Evolutionary conservation across 176 grass and related monocot genomes (phyloP).

Genomic region (Juncus inflexus): DNA sequence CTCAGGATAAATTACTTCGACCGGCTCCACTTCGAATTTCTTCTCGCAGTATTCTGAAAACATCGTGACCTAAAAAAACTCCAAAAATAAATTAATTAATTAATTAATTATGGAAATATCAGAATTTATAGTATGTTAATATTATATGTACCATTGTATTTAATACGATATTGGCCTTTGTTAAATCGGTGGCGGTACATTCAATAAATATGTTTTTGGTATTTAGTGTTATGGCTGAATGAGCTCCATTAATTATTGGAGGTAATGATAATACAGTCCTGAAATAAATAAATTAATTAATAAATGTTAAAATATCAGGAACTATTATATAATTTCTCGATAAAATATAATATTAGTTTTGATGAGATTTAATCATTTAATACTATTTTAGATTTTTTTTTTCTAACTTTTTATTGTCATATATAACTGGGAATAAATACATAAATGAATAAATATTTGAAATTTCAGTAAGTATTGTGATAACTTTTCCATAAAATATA

Average conservation of each 20-base stretch:
- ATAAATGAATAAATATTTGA: background rate
- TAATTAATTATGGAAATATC: background rate
- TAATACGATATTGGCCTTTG: conserved; percentile 95
- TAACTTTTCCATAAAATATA: conserved; percentile 10
- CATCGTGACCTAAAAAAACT: conserved; percentile 75
- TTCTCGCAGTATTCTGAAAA: conserved; percentile 83
- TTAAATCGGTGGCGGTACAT: conserved; percentile 94
- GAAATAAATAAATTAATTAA: conserved; percentile 29
- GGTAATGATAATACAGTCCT: conserved; percentile 86
- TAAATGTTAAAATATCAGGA: conserved; percentile 10
- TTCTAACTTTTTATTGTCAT: conserved; percentile 78
- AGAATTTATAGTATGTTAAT: conserved; percentile 14
- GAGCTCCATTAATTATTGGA: conserved; percentile 90
- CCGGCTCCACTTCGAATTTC: conserved; percentile 93
- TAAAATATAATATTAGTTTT: conserved; percentile 3
- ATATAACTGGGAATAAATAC: conserved; percentile 72
- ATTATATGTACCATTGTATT: conserved; percentile 76
- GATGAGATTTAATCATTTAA: background rate
- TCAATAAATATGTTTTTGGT: conserved; percentile 93
- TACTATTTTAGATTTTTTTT: background rate
- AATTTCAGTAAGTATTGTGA: conserved; percentile 18
- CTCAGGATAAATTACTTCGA: conserved; percentile 68
- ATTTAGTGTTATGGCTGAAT: conserved; percentile 80
- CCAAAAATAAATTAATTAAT: conserved; percentile 10
- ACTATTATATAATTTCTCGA: conserved; percentile 14